A percentile compares a stretch with the other conserved stretches of the same genome.
Evolutionary conservation across 2,329 filamentous ascomycete species (phyloP).

Genomic region (Coniochaeta prunicola): DNA sequence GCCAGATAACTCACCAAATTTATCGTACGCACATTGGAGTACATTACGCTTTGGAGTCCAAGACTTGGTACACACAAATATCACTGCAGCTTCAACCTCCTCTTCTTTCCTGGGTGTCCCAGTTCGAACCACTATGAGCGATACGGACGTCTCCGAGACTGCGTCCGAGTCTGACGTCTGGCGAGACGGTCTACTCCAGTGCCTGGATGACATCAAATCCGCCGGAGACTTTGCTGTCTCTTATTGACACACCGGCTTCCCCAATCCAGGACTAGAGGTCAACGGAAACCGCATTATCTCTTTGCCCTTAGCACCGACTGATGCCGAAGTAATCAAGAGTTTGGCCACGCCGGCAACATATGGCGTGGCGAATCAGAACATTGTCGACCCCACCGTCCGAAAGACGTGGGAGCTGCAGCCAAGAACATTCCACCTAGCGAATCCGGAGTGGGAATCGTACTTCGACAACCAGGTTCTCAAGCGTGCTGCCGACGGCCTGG

Average conservation of each 20-base stretch:
- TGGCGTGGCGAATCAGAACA: conserved; percentile 26
- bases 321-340: conserved; percentile 17
- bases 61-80: too few species aligned
- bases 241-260: conserved; percentile 3
- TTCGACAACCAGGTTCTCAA: conserved; percentile 17
- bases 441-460: conserved; percentile 24
- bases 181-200: background rate
- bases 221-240: background rate
- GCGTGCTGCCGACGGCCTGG: conserved; percentile 19
- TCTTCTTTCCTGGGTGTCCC: too few species aligned
- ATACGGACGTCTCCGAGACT: background rate
- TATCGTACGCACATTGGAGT: too few species aligned
- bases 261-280: conserved; percentile 19
- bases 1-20: too few species aligned
- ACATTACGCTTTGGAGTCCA: too few species aligned
- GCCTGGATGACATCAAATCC: background rate
- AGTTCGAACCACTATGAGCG: too few species aligned
- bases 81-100: too few species aligned
- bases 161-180: background rate
- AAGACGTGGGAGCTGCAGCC: conserved; percentile 31
- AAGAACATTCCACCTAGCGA: conserved; percentile 24
- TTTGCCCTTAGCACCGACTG: conserved; percentile 16
- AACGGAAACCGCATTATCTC: conserved; percentile 13
- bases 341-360: conserved; percentile 23
- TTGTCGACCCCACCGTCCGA: conserved; percentile 28